Percentiles rank a stretch among this genome's conserved stretches.
phyloP scores from a whole-genome alignment of 1,284 basidiomycete species.

The Puccinia brachypodii region DNA sequence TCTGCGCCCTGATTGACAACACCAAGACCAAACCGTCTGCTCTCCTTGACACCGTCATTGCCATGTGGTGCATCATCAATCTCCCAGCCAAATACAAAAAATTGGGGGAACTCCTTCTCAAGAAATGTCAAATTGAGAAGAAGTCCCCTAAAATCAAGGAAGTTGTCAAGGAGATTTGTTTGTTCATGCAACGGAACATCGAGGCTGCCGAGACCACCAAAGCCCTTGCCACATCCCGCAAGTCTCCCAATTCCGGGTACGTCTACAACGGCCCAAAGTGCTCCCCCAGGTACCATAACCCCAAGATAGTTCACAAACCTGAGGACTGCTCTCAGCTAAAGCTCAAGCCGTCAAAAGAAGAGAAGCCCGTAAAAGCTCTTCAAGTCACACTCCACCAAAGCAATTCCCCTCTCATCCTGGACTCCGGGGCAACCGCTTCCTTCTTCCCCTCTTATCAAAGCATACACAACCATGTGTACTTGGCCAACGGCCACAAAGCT shows the following conservation, averaged over 20 bases:
- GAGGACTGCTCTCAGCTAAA: not conserved
- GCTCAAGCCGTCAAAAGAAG: not conserved
- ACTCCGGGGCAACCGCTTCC: not conserved
- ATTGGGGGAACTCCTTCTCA: not conserved
- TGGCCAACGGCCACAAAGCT: not conserved
- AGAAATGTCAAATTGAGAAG: slow-evolving; percentile 3
- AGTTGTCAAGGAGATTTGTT: not conserved
- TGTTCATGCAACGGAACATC: not conserved
- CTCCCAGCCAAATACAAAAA: not conserved
- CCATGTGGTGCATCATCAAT: not conserved
- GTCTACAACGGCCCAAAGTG: not conserved
- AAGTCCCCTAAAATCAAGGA: not conserved
- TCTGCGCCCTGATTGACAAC: not conserved
- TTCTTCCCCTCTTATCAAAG: not conserved
- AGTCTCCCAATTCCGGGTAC: not conserved
- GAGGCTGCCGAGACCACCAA: not conserved
- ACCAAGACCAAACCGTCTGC: not conserved
- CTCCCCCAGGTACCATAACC: not conserved
- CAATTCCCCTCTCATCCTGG: not conserved
- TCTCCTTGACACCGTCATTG: not conserved
- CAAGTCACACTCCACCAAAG: not conserved
- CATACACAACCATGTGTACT: not conserved
- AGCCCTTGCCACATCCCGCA: not conserved
- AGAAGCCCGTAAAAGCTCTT: not conserved
- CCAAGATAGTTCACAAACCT: not conserved